A percentile compares a stretch with the other conserved stretches of the same genome.
Conservation (phyloP, 257 asterid species). For the Salvia hispanica region DNA sequence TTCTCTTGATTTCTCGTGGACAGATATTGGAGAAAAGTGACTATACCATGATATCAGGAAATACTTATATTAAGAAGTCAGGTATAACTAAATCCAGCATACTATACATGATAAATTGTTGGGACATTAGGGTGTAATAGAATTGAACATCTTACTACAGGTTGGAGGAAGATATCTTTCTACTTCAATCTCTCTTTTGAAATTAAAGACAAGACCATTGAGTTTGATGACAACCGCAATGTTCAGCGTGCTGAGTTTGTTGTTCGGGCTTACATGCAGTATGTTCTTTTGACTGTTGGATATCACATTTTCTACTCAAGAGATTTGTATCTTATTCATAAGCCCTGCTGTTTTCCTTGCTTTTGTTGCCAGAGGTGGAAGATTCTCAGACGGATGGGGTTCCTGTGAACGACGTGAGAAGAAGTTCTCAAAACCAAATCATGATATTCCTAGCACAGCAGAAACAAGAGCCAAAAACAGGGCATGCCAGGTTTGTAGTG, state of each 20-base stretch:
- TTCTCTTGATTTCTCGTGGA: constrained; percentile 32
- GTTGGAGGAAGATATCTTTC: constrained; percentile 98
- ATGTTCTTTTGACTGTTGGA: constrained; percentile 39
- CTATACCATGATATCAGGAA: constrained; percentile 76
- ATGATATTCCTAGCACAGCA: constrained; percentile 97
- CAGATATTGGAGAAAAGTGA: constrained; percentile 94
- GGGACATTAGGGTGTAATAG: constrained; percentile 25
- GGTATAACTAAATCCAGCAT: constrained; percentile 46
- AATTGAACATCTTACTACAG: constrained; percentile 39
- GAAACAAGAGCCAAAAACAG: constrained; percentile 98
- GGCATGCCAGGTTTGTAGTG: constrained; percentile 82
- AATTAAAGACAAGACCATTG: constrained; percentile 92
- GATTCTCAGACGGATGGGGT: constrained; percentile 99
- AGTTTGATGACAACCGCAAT: constrained; percentile 80
- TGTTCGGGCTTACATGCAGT: constrained; percentile 94
- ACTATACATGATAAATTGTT: constrained; percentile 3
- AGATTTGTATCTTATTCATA: constrained; percentile 11
- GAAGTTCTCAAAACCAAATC: constrained; percentile 85
- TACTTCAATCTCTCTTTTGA: constrained; percentile 93
- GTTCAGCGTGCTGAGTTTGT: constrained; percentile 92
- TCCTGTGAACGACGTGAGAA: constrained; percentile 94
- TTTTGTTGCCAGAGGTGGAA: constrained; percentile 66
- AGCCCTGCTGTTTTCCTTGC: constrained; percentile 10
- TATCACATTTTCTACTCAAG: background rate
- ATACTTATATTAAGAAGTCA: constrained; percentile 71